Evolutionary conservation across 1,284 basidiomycete species (phyloP), one percentile per base, ranked within the genome.

Genomic region (Neolentinus lepideus): DNA sequence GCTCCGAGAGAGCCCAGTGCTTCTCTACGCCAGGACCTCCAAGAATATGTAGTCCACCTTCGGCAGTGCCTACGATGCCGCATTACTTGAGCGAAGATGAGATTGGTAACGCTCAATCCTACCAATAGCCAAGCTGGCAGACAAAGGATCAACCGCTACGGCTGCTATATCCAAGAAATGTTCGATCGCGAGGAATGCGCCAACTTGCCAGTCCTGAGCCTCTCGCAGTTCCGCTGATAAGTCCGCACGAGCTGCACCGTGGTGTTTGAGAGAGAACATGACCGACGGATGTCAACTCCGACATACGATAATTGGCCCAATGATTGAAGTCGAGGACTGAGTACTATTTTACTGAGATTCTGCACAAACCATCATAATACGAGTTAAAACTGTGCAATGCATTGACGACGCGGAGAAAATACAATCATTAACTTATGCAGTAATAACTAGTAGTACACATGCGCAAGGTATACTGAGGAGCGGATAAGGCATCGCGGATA

Each of bases 121-220:
- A 85, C 85, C 84, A 45, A 88, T 72, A 2, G 88, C 92, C 16
- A 96, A 75, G 16, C 93, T 72, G 3, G 88, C 81, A 35, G 84
- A 78, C 36, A 90, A 70, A 1, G 91, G 85, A 62, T 94, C 90
- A 52, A 84, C 73, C 2, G 88, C 84, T 43, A 88, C 65, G 1
- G 82, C 73, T 2, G 78, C 79, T 51, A 87, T 68, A 61, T 90
- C 78, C 35, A 81, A 71, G 14, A 14, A 6, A 35, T 52, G 33
- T 29, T 35, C 33, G 3, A 69, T 53, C 71, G 74, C 36, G 68
- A 71, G 36, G 73, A 75, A 57, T 53, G 55, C 33, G 55, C 60
- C 9, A 56, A 56, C 46, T 59, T 58, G 25, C 61, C 56, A 57
- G 56, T 59, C 52, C 14, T 50, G 19, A 38, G 31, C 19, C 24